These are phyloP conservation scores for Blastobotrys arbuscula DNA, from an alignment of 1,139 yeast species.

Conservation along the genomic window DNA sequence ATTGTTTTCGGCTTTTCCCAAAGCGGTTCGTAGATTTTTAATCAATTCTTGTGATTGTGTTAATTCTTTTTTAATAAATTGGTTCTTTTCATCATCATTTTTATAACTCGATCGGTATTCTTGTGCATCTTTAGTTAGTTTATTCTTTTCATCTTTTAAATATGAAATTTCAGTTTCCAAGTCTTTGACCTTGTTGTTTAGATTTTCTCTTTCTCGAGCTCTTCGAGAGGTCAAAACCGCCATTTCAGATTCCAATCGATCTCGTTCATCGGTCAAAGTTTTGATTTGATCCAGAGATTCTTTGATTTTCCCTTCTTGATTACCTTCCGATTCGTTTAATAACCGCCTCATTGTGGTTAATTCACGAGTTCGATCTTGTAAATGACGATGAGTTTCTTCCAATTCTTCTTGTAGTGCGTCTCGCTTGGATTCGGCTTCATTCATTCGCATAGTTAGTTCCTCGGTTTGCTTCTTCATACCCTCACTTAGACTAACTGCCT, in stretches of 20 bases:
- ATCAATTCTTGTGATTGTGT: conserved; percentile 23
- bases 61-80: conserved; percentile 27
- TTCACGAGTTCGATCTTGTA: conserved; percentile 80
- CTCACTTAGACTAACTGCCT: conserved; percentile 21
- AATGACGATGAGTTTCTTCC: conserved; percentile 59
- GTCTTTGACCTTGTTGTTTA: conserved; percentile 30
- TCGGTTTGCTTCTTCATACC: conserved; percentile 59
- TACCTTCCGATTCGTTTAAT: conserved; percentile 61
- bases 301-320: conserved; percentile 43
- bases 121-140: conserved; percentile 22
- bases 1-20: conserved; percentile 29
- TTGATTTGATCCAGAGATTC: conserved; percentile 44
- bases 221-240: conserved; percentile 46
- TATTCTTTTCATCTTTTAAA: conserved; percentile 28
- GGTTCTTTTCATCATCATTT: conserved; percentile 25
- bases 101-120: conserved; percentile 25
- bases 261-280: conserved; percentile 51
- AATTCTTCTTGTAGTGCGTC: conserved; percentile 78
- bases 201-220: conserved; percentile 42
- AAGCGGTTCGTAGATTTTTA: conserved; percentile 23
- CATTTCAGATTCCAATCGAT: conserved; percentile 50
- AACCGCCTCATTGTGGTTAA: conserved; percentile 65
- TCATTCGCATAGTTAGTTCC: conserved; percentile 62
- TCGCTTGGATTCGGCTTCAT: conserved; percentile 55
- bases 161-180: conserved; percentile 29